These are phyloP conservation scores for Cairneyella variabilis DNA, from an alignment of 495 filamentous ascomycete species.

Conservation along the genomic window DNA sequence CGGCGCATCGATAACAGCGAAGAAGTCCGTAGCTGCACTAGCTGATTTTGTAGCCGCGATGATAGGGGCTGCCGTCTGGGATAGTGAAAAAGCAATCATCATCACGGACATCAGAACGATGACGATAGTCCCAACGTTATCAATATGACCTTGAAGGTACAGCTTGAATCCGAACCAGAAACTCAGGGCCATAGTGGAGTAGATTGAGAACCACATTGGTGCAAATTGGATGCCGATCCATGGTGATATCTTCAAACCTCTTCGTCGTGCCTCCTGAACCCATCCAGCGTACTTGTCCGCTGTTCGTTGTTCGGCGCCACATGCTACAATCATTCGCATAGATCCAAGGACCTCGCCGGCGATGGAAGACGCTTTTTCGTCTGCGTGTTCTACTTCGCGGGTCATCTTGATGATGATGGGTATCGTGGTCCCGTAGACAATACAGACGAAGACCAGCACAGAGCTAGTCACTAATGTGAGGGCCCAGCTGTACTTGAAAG, in stretches of 20 bases:
- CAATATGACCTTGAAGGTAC: conserved; percentile 34
- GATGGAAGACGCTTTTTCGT: conserved; percentile 56
- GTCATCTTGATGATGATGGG: conserved; percentile 54
- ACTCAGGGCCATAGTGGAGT: conserved; percentile 27
- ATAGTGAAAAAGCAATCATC: conserved; percentile 36
- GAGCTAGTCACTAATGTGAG: conserved; percentile 54
- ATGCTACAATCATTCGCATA: conserved; percentile 58
- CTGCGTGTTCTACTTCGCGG: conserved; percentile 51
- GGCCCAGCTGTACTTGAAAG: conserved; percentile 50
- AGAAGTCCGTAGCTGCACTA: conserved; percentile 50
- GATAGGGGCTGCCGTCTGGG: conserved; percentile 46
- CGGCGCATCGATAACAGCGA: conserved; percentile 52
- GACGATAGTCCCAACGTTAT: conserved; percentile 36
- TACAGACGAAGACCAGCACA: conserved; percentile 50
- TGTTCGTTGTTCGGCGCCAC: conserved; percentile 56
- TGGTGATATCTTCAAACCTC: conserved; percentile 36
- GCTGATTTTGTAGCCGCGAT: conserved; percentile 47
- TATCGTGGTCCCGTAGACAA: conserved; percentile 51
- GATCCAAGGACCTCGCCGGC: conserved; percentile 56
- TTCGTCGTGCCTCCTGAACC: conserved; percentile 53
- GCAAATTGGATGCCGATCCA: conserved; percentile 30
- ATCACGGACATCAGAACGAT: conserved; percentile 52
- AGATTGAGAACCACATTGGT: conserved; percentile 34
- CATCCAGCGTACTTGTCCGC: conserved; percentile 46
- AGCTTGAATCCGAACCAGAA: conserved; percentile 53